Evolutionary conservation across 2,329 filamentous ascomycete species (phyloP).

Genomic region (Pseudogymnoascus verrucosus): DNA sequence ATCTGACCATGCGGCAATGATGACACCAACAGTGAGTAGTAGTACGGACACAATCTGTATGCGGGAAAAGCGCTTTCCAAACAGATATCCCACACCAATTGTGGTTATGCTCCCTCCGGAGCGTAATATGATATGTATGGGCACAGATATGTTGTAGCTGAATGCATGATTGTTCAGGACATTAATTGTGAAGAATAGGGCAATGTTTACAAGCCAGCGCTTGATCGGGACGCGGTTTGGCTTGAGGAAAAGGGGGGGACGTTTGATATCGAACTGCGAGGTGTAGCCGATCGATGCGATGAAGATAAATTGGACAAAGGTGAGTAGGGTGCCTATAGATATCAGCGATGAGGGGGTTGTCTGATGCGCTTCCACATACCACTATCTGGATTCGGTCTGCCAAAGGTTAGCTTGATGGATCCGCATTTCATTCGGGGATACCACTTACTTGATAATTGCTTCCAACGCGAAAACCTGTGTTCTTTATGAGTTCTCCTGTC

Average conservation of each 20-base stretch:
- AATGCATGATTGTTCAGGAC: constrained; percentile 97
- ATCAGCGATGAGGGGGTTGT: constrained; percentile 15
- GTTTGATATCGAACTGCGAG: constrained; percentile 61
- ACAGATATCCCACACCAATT: constrained; percentile 80
- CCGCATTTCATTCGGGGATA: constrained; percentile 3
- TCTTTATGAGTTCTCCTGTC: constrained; percentile 22
- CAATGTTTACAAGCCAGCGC: constrained; percentile 82
- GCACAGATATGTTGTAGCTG: constrained; percentile 91
- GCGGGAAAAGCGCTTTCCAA: constrained; percentile 74
- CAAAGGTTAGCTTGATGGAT: constrained; percentile 13
- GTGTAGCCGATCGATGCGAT: constrained; percentile 72
- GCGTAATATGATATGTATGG: constrained; percentile 90
- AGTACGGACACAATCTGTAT: constrained; percentile 76
- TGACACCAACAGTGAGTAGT: constrained; percentile 77
- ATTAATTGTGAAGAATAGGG: constrained; percentile 88
- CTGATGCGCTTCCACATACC: constrained; percentile 43
- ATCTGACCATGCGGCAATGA: constrained; percentile 84
- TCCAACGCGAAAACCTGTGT: constrained; percentile 87
- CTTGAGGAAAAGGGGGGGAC: constrained; percentile 64
- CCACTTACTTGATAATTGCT: constrained; percentile 79
- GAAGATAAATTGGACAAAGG: constrained; percentile 81
- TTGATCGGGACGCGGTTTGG: constrained; percentile 73
- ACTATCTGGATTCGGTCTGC: constrained; percentile 72
- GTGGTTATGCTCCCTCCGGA: constrained; percentile 95
- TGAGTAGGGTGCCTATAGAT: constrained; percentile 65